These are phyloP conservation scores for Cystobasidium pallidum DNA, from an alignment of 1,284 basidiomycete species.

Conservation along the genomic window DNA sequence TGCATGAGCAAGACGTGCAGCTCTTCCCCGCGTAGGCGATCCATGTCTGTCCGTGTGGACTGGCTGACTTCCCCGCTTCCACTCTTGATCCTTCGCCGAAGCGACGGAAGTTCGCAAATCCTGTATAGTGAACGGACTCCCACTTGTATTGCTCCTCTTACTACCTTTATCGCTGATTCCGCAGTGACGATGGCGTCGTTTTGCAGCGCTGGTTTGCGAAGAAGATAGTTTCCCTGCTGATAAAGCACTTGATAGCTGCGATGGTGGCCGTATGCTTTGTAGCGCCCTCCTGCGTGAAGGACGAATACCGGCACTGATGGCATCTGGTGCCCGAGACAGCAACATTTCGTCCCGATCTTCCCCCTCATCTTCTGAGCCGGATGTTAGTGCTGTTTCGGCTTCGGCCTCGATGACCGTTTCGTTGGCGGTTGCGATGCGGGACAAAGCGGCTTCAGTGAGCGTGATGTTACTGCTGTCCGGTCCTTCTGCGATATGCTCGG, in stretches of 20 bases:
- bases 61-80: not conserved
- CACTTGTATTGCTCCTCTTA: conserved; percentile 42
- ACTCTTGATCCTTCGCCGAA: not conserved
- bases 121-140: conserved; percentile 3
- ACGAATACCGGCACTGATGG: conserved; percentile 38
- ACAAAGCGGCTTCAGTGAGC: conserved; percentile 24
- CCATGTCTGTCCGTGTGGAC: not conserved
- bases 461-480: conserved; percentile 6
- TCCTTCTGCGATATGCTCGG: not conserved
- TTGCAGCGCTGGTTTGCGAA: conserved; percentile 1
- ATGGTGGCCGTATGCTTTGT: conserved; percentile 13
- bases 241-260: conserved; percentile 11
- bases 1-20: not conserved
- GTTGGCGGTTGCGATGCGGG: not conserved
- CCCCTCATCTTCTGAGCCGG: conserved; percentile 31
- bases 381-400: conserved; percentile 6
- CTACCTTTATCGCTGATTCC: conserved; percentile 45
- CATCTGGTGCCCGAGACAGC: conserved; percentile 31
- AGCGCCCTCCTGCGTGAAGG: conserved; percentile 8
- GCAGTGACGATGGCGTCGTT: conserved; percentile 39
- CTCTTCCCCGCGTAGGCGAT: not conserved
- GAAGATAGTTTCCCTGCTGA: conserved; percentile 18
- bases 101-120: not conserved
- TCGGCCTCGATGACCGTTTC: not conserved
- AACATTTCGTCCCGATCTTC: conserved; percentile 19